These are phyloP conservation scores for Euphrasia confusa DNA, from an alignment of 257 asterid species.

Conservation along the genomic window DNA sequence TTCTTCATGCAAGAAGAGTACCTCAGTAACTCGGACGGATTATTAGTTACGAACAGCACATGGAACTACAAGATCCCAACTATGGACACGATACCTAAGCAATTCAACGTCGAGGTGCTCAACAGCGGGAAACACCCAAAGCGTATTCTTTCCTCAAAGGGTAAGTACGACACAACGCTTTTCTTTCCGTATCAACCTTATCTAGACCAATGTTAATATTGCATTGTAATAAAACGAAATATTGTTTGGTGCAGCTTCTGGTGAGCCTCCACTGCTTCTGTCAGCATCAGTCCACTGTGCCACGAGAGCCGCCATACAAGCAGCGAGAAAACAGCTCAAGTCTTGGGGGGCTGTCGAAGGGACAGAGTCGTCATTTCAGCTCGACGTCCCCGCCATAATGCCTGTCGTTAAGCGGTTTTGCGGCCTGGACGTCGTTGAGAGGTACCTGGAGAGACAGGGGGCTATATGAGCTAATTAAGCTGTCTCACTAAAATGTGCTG, in stretches of 20 bases:
- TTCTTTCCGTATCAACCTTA: not conserved
- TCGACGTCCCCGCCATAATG: conserved; percentile 56
- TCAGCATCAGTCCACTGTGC: conserved; percentile 74
- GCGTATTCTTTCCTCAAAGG: conserved; percentile 72
- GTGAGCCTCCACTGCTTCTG: conserved; percentile 68
- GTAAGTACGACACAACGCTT: conserved; percentile 24
- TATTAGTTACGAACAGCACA: conserved; percentile 48
- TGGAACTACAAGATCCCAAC: conserved; percentile 81
- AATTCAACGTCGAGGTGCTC: conserved; percentile 51
- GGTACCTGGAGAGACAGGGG: not conserved
- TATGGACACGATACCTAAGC: conserved; percentile 58
- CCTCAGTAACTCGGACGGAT: conserved; percentile 45
- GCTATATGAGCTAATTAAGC: not conserved
- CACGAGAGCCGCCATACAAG: conserved; percentile 55
- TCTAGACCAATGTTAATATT: not conserved
- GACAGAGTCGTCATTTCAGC: conserved; percentile 36
- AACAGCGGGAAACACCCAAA: conserved; percentile 53
- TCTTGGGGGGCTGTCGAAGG: conserved; percentile 50
- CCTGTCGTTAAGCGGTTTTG: conserved; percentile 57
- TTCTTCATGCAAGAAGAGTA: conserved; percentile 75
- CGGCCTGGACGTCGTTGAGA: conserved; percentile 53
- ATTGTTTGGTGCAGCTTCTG: conserved; percentile 45
- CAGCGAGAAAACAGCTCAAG: conserved; percentile 49
- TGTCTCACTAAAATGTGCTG: not conserved
- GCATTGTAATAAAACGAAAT: not conserved